Conservation (phyloP, 169 alveolate species). For the Plasmodium chabaudi region DNA sequence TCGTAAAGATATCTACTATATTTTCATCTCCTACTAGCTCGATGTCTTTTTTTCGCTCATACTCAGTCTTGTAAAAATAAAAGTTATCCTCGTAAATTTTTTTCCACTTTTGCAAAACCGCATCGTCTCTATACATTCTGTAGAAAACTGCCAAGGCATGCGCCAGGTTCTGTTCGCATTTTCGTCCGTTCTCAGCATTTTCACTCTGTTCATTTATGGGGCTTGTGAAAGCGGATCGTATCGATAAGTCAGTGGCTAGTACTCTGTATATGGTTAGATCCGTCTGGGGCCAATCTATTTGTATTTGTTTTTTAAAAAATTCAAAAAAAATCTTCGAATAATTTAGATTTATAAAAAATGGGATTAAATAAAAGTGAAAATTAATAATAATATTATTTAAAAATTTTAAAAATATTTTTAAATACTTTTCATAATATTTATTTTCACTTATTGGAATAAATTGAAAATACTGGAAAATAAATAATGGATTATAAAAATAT, state of each 20-base stretch:
- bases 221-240: too few relatives aligned
- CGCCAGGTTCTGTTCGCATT: neutral
- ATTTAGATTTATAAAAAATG: conserved; percentile 66
- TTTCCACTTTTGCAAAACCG: conserved; percentile 13
- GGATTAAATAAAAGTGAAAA: conserved; percentile 66
- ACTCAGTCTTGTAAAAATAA: conserved; percentile 29
- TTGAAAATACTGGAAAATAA: conserved; percentile 42
- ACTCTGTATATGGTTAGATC: too few relatives aligned
- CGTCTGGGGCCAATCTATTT: too few relatives aligned
- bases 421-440: conserved; percentile 30
- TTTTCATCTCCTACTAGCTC: neutral
- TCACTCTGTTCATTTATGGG: too few relatives aligned
- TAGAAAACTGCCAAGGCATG: conserved; percentile 9
- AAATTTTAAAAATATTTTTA: conserved; percentile 44
- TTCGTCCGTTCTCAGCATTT: too few relatives aligned
- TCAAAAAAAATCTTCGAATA: conserved; percentile 35
- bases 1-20: conserved; percentile 6
- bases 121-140: conserved; percentile 18
- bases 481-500: conserved; percentile 56
- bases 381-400: conserved; percentile 57
- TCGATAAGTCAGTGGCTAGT: too few relatives aligned
- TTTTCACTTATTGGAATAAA: conserved; percentile 15
- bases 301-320: conserved; percentile 24
- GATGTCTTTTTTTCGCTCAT: neutral
- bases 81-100: conserved; percentile 28